Conservation (phyloP, 805 yeast species). For the Cyberlindnera mycetangii region DNA sequence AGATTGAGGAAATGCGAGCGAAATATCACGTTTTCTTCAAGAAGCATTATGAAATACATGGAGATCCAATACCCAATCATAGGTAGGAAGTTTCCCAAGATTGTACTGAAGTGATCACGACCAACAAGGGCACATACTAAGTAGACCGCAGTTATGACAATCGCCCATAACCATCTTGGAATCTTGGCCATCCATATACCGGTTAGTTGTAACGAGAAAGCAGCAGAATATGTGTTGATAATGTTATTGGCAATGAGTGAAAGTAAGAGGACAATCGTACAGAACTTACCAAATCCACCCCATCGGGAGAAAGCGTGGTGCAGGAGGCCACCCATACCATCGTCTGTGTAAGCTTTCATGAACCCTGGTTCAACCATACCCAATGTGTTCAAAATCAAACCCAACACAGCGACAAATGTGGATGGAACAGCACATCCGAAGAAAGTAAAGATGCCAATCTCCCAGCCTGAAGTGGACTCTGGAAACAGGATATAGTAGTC, state of each 20-base stretch:
- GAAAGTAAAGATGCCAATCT: constrained; percentile 59
- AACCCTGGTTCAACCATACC: constrained; percentile 58
- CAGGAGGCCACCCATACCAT: constrained; percentile 77
- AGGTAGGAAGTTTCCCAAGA: constrained; percentile 78
- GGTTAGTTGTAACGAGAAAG: constrained; percentile 69
- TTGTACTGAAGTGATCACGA: constrained; percentile 63
- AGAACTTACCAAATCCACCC: constrained; percentile 75
- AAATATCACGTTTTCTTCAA: constrained; percentile 73
- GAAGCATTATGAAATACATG: constrained; percentile 66
- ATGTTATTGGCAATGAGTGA: constrained; percentile 81
- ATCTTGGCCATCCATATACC: constrained; percentile 51
- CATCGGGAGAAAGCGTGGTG: constrained; percentile 64
- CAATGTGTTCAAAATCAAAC: constrained; percentile 64
- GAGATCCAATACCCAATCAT: constrained; percentile 93
- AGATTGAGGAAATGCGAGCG: constrained; percentile 45
- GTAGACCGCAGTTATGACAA: constrained; percentile 59
- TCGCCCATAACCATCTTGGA: constrained; percentile 78
- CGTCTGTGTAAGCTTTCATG: constrained; percentile 48
- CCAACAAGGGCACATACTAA: constrained; percentile 76
- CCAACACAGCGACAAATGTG: constrained; percentile 70
- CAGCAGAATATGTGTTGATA: constrained; percentile 77
- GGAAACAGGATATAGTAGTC: constrained; percentile 85
- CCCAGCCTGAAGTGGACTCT: constrained; percentile 55
- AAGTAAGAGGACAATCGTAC: constrained; percentile 64
- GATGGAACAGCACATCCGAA: constrained; percentile 70